Evolutionary conservation across 2,329 filamentous ascomycete species (phyloP), one percentile per base, ranked within the genome.

Genomic region (Lomentospora prolificans): DNA sequence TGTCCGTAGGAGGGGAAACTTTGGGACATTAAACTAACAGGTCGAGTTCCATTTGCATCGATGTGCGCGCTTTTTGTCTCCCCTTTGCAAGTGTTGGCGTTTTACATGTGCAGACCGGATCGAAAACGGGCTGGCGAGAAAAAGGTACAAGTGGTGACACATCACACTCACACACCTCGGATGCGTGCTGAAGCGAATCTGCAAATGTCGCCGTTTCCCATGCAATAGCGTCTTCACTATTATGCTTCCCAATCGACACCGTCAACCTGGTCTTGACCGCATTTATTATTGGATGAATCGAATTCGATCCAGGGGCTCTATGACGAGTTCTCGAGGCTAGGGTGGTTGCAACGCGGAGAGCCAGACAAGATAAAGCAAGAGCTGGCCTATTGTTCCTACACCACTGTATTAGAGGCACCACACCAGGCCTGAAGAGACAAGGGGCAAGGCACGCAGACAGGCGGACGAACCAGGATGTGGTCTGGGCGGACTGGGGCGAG

Each of bases 111-210:
- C 17, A 41, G n/a, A 17, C 19, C 36, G 3, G 36, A 14, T 14
- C 19, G 7, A 41, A 8, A 41, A 5, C n/a, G n/a, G n/a, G n/a
- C n/a, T 41, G n/a, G 36, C 14, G n/a, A 2, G 36, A 41, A 41
- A 17, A 5, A 41, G 36, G n/a, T n/a, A n/a, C 36, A 41, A 19
- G n/a, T 41, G 36, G n/a, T 19, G 36, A 41, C 44, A 22, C 44
- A 48, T 48, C 44, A 25, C 44, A 10, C 44, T 10, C 22, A 1
- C 44, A 48, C 44, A 22, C n/a, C 44, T 25, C 44, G 44, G 44
- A 48, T 48, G 7, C 44, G 22, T 22, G 17, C 44, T 48, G 44
- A 48, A 48, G 44, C 44, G 44, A 48, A 48, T 48, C 44, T 48
- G 44, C 44, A 48, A 48, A 48, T 10, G 22, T 48, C 22, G 44